Base-by-base conservation (phyloP, 1,284 basidiomycete genomes). In the Pulveroboletus sp. region DNA sequence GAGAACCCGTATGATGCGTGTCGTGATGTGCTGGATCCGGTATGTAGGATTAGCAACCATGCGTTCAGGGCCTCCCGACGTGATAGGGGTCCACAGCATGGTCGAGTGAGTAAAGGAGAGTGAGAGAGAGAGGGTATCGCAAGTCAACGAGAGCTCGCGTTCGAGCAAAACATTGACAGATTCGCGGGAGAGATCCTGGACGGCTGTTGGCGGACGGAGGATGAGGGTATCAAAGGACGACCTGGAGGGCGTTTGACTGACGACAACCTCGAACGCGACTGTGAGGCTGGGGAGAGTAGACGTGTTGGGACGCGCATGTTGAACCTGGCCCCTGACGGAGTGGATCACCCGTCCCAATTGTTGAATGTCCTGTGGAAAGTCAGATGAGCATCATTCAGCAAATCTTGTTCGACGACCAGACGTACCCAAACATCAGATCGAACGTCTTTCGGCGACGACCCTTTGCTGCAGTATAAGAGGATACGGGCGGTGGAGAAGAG, bases 101-200 rank as follows among this genome's bases (percentile, higher is more conserved):
- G 56, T 65, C 12, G 66, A 65, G n/a, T 68, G 65, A 26, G 57
- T 60, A 17, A 65, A 65, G 21, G 64, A 65, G 1, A 68, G 43
- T 0, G 66, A 56, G 1, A 69, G 37, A 9, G 65, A 65, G 5
- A 56, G 24, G 3, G 57, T 63, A 13, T 68, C 63, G 7, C 51
- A 17, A 13, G 65, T 69, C 53, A 67, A 48, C n/a, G 39, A 9
- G 41, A 56, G 17, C 13, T 68, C 63, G 32, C 41, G 44, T 50
- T 65, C 65, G 10, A 65, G 54, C 9, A 67, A 45, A 11, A 68
- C 44, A 6, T 4, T 19, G 35, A 57, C 58, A 6, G 60, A 45
- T 21, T 17, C 35, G 6, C 16, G 46, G 15, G 35, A 21, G 37
- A 61, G 53, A 3, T 57, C 57, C n/a, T 50, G 53, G 4, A 50